phyloP scores from a whole-genome alignment of 2,329 filamentous ascomycete genomes.

The Venturia carpophila region DNA sequence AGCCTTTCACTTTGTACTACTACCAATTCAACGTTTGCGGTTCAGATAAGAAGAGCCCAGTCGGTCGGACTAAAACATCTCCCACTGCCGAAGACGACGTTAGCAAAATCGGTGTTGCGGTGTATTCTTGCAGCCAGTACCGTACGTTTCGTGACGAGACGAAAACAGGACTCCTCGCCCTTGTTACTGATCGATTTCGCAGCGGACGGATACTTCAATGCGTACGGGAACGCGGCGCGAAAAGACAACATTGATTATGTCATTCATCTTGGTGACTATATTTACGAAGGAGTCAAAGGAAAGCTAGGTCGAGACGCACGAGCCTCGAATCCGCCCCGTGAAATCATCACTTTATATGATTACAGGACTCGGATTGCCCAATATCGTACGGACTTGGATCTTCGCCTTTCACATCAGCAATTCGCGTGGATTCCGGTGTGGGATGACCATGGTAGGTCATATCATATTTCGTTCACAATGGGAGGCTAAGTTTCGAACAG shows the following conservation, averaged over 20 bases:
- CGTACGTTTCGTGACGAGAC: conserved; percentile 24
- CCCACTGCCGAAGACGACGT: conserved; percentile 27
- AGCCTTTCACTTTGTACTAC: conserved; percentile 58
- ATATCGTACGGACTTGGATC: conserved; percentile 54
- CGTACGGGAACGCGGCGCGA: conserved; percentile 37
- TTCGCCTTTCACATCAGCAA: conserved; percentile 47
- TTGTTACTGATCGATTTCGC: conserved; percentile 25
- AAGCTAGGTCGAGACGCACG: conserved; percentile 28
- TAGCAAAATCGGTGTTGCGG: conserved; percentile 19
- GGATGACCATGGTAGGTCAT: conserved; percentile 47
- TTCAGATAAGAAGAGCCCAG: conserved; percentile 26
- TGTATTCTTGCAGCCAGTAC: conserved; percentile 14
- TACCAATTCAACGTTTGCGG: conserved; percentile 46
- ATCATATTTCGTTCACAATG: conserved; percentile 1
- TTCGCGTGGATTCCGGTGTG: conserved; percentile 58
- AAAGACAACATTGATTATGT: conserved; percentile 43
- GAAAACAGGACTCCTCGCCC: conserved; percentile 22
- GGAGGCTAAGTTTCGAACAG: conserved; percentile 24
- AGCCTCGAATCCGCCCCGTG: conserved; percentile 38
- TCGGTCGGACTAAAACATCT: conserved; percentile 33
- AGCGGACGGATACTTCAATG: conserved; percentile 38
- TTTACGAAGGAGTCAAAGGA: conserved; percentile 51
- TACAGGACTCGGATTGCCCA: conserved; percentile 52
- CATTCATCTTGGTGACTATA: conserved; percentile 47
- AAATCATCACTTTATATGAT: conserved; percentile 48